These are phyloP conservation scores for Cunninghamia lanceolata DNA, from an alignment of 75 land plant species.

Conservation along the genomic window DNA sequence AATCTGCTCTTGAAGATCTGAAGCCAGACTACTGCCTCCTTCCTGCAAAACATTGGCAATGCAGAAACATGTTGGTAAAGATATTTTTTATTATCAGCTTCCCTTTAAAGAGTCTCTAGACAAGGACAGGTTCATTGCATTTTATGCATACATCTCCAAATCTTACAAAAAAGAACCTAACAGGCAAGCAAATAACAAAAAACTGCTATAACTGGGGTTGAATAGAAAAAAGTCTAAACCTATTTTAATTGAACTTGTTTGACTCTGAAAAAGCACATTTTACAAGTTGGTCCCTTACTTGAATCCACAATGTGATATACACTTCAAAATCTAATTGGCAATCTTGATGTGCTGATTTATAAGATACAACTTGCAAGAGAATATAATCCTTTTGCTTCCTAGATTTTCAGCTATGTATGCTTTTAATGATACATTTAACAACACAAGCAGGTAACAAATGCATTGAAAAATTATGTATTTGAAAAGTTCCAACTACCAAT, in stretches of 20 bases:
- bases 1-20: constrained; percentile 80
- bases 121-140: background rate
- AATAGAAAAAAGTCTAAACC: background rate
- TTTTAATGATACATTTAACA: background rate
- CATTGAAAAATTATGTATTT: background rate
- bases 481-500: background rate
- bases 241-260: background rate
- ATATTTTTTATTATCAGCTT: background rate
- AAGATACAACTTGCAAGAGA: background rate
- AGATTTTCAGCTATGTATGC: background rate
- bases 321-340: background rate
- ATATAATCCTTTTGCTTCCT: background rate
- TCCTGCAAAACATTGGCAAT: constrained; percentile 41
- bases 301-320: background rate
- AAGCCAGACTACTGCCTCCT: constrained; percentile 83
- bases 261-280: background rate
- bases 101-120: background rate
- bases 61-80: background rate
- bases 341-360: background rate
- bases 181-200: background rate
- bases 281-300: background rate
- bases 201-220: background rate
- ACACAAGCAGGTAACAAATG: background rate
- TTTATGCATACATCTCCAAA: background rate
- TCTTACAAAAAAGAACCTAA: background rate